Evolutionary conservation across 2,329 filamentous ascomycete genomes (phyloP).

Genomic region (Aspergillus quadrilineatus): DNA sequence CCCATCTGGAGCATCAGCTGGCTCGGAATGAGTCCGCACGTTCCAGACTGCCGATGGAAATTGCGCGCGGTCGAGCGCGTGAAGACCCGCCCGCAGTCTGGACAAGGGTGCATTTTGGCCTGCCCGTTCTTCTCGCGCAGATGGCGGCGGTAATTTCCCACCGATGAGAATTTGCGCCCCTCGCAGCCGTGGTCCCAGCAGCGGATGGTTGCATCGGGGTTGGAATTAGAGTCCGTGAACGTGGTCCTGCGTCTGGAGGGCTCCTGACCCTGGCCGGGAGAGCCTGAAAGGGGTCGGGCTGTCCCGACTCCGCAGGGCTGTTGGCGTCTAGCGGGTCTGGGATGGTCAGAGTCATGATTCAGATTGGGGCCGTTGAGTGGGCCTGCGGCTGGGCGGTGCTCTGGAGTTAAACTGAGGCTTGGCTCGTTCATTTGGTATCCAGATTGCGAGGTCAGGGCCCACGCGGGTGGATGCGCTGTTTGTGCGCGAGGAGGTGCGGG

Average conservation of each 20-base stretch:
- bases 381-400: neutral
- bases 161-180: neutral
- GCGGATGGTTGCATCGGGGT: neutral
- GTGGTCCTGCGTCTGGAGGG: neutral
- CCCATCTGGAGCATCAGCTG: neutral
- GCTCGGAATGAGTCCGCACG: neutral
- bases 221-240: neutral
- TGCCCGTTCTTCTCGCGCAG: neutral
- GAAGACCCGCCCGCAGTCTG: neutral
- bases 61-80: neutral
- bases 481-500: too few relatives aligned
- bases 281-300: neutral
- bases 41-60: neutral
- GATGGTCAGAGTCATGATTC: neutral
- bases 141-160: neutral
- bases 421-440: neutral
- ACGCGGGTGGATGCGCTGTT: too few relatives aligned
- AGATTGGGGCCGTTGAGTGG: neutral
- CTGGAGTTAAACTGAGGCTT: neutral
- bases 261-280: neutral
- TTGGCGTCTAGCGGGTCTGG: neutral
- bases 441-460: neutral
- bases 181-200: neutral
- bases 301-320: neutral
- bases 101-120: neutral